Conservation (phyloP, 2,329 filamentous ascomycete genomes). For the Ophiocordyceps robertsii region DNA sequence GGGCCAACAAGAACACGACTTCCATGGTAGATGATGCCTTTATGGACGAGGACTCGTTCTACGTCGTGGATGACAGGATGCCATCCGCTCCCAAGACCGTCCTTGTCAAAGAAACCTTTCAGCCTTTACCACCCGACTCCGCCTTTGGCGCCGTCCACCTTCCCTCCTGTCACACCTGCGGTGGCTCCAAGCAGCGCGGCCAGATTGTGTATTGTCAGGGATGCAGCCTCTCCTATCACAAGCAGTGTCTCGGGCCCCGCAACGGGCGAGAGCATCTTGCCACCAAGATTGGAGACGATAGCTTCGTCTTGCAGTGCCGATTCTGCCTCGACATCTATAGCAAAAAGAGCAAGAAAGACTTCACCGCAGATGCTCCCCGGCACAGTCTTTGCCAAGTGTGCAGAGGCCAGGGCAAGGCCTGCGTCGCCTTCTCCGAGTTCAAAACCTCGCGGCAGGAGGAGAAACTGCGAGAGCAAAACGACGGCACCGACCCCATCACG, state of each 20-base stretch:
- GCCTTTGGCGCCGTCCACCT: constrained; percentile 60
- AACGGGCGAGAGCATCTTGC: constrained; percentile 70
- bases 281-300: constrained; percentile 64
- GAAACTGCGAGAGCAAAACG: constrained; percentile 65
- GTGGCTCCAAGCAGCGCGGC: constrained; percentile 34
- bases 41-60: constrained; percentile 45
- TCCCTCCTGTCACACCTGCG: constrained; percentile 59
- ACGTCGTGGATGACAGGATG: constrained; percentile 31
- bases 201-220: constrained; percentile 80
- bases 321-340: constrained; percentile 60
- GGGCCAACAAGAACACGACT: constrained; percentile 27
- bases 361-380: constrained; percentile 42
- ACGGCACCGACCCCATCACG: constrained; percentile 63
- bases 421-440: constrained; percentile 57
- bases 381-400: constrained; percentile 63
- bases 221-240: constrained; percentile 75
- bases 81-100: constrained; percentile 37
- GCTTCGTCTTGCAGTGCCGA: constrained; percentile 83
- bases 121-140: constrained; percentile 43
- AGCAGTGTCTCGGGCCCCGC: constrained; percentile 64
- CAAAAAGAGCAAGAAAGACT: constrained; percentile 46
- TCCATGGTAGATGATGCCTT: constrained; percentile 38
- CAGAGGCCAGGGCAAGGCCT: constrained; percentile 50
- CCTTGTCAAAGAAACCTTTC: constrained; percentile 63
- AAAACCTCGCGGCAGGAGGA: constrained; percentile 73